Percentiles rank a stretch among this genome's conserved stretches.
Evolutionary conservation across 257 asterid species (phyloP).

Genomic region (Solanum sejunctum): DNA sequence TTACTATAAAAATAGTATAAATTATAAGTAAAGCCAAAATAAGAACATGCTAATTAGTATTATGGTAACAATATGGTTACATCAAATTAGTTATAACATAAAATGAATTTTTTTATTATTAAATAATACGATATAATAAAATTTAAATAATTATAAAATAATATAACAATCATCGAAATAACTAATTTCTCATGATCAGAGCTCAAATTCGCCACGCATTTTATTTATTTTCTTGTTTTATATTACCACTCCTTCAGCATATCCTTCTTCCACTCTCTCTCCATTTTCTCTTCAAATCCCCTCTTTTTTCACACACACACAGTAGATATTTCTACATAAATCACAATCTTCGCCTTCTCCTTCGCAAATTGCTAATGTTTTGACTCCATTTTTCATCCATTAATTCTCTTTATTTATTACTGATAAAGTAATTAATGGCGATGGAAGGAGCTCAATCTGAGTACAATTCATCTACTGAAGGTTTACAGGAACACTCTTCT

Average conservation of each 20-base stretch:
- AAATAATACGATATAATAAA: too few relatives aligned
- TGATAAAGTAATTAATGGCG: background rate
- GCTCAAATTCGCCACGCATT: fast-evolving
- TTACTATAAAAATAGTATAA: too few relatives aligned
- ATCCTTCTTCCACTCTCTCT: background rate
- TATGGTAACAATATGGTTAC: too few relatives aligned
- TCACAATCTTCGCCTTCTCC: background rate
- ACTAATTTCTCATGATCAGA: too few relatives aligned
- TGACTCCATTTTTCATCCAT: background rate
- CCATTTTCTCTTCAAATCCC: background rate
- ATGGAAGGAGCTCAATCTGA: background rate
- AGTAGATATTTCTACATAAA: background rate
- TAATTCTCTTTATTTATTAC: background rate
- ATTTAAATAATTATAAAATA: too few relatives aligned
- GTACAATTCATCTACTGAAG: background rate
- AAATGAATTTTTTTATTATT: too few relatives aligned
- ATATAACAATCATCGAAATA: too few relatives aligned
- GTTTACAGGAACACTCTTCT: background rate
- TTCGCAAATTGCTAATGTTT: background rate
- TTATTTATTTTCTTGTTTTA: background rate
- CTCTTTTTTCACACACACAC: background rate
- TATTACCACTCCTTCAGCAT: background rate
- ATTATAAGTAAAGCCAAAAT: too few relatives aligned
- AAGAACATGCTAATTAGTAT: too few relatives aligned
- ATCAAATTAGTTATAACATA: too few relatives aligned